phyloP scores from a whole-genome alignment of 2,329 filamentous ascomycete genomes.

The Penicillium sp. region DNA sequence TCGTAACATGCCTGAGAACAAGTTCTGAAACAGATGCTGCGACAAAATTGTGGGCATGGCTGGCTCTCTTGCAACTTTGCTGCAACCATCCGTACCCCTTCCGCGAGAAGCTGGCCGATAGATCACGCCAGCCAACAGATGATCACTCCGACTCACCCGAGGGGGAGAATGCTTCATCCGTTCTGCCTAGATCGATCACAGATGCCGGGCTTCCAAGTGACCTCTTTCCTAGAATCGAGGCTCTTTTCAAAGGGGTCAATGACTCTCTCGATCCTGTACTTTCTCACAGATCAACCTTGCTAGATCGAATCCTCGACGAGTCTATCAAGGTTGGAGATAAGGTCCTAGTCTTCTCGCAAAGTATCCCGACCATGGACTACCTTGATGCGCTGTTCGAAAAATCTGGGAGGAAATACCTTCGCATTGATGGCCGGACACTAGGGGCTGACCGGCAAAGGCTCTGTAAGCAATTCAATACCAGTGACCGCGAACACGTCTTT shows the following conservation, averaged over 20 bases:
- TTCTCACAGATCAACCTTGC: conserved; percentile 65
- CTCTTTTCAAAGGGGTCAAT: conserved; percentile 28
- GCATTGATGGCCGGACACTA: conserved; percentile 64
- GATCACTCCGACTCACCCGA: conserved; percentile 14
- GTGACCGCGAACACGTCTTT: conserved; percentile 55
- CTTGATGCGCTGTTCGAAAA: conserved; percentile 55
- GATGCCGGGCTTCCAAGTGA: conserved; percentile 35
- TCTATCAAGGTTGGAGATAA: conserved; percentile 63
- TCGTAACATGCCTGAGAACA: conserved; percentile 41
- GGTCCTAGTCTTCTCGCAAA: conserved; percentile 75
- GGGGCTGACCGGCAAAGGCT: conserved; percentile 57
- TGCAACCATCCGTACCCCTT: conserved; percentile 58
- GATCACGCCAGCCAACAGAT: conserved; percentile 21
- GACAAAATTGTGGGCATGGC: conserved; percentile 52
- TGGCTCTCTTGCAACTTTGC: conserved; percentile 51
- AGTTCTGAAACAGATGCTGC: conserved; percentile 32
- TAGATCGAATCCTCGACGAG: conserved; percentile 66
- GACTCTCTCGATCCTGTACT: conserved; percentile 45
- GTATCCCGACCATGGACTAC: conserved; percentile 64
- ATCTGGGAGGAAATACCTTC: conserved; percentile 47
- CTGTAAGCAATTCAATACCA: conserved; percentile 65
- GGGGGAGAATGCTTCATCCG: neutral
- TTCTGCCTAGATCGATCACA: conserved; percentile 33
- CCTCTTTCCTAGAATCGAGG: conserved; percentile 32
- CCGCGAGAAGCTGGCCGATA: conserved; percentile 46